A percentile compares a stretch with the other conserved stretches of the same genome.
These are phyloP conservation scores for Cudoniella acicularis DNA, from an alignment of 495 filamentous ascomycete species.

Conservation along the genomic window DNA sequence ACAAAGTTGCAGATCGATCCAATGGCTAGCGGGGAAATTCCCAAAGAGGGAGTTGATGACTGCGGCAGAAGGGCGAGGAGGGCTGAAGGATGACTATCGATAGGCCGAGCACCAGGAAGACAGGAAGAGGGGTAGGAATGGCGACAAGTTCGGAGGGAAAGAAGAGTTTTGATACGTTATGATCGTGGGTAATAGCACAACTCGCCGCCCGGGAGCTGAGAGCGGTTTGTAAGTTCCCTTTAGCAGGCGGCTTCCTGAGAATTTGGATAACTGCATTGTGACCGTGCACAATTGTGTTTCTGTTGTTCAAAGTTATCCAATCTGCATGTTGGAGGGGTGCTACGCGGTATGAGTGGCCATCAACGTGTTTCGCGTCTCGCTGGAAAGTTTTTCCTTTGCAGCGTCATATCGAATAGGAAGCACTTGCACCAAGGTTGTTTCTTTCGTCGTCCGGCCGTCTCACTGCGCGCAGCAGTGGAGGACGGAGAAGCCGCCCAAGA, in stretches of 20 bases:
- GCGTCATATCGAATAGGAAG: conserved; percentile 12
- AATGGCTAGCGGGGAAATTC: conserved; percentile 11
- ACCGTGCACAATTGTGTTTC: conserved; percentile 11
- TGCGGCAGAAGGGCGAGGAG: neutral
- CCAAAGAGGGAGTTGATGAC: conserved; percentile 15
- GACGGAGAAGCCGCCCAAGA: conserved; percentile 17
- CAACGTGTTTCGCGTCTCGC: conserved; percentile 22
- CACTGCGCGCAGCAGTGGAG: neutral
- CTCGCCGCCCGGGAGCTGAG: too few species aligned
- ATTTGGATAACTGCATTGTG: conserved; percentile 18
- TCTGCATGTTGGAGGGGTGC: conserved; percentile 18
- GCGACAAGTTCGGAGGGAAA: neutral
- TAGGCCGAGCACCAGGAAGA: neutral
- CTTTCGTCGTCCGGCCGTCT: neutral
- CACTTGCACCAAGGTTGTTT: neutral
- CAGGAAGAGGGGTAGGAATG: neutral
- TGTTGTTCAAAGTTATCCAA: conserved; percentile 11
- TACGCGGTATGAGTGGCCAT: conserved; percentile 16
- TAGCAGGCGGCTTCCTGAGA: neutral
- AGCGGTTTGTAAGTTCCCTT: neutral
- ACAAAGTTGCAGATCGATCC: conserved; percentile 4
- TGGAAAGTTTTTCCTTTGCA: conserved; percentile 12
- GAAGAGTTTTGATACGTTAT: neutral
- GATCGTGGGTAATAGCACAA: neutral
- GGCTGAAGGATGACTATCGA: conserved; percentile 15